Evolutionary conservation across 352 stramenopile species (phyloP), one percentile per base, ranked within the genome.

Genomic region (Globisporangium rhizosaccharum): DNA sequence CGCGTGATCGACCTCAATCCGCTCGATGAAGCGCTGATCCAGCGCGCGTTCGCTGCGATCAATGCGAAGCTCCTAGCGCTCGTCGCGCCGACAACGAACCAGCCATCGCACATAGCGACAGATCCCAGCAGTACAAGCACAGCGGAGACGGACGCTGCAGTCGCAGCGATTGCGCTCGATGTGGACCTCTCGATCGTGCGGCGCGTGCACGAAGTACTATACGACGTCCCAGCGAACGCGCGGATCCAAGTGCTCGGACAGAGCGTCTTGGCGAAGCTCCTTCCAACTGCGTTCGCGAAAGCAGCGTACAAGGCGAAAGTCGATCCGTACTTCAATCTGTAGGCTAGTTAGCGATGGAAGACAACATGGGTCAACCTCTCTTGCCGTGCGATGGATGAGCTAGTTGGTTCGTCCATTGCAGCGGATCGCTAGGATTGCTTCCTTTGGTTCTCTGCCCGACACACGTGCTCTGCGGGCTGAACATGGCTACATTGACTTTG

Each of bases 251-350:
- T 90, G 33, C 62, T 90, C 4, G 82, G 79, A 0, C 74, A 85
- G 51, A 55, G 57, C 20, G 58, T 82, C 6, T 61, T 92, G 15
- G 53, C 57, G 1, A 85, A 87, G 47, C 63, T 92, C 9, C 61
- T 92, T 1, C 82, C 82, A 9, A 85, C 68, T 0, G 76, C 82
- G 15, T 92, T 80, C 51, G 78, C 81, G 10, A 83, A 84, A 51
- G 78, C 78, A 33, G 62, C 68, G 47, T 92, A 92, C 75, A 87
- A 86, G 62, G 59, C 76, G 10, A 84, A 83, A 48, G 75, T 92
- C 36, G 78, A 92, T 49, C 78, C 80, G 49, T 88, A 89, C 51
- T 92, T 76, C 53, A 85, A 88, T 50, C 53, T 88, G 50, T 89
- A 72, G 66, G 23, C 23, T 23, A 23, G 23, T 23, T 23, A 23